Percentiles rank a stretch among this genome's conserved stretches.
Evolutionary conservation across 805 yeast genomes (phyloP).

Genomic region (Kregervanrija pseudodelftensis): DNA sequence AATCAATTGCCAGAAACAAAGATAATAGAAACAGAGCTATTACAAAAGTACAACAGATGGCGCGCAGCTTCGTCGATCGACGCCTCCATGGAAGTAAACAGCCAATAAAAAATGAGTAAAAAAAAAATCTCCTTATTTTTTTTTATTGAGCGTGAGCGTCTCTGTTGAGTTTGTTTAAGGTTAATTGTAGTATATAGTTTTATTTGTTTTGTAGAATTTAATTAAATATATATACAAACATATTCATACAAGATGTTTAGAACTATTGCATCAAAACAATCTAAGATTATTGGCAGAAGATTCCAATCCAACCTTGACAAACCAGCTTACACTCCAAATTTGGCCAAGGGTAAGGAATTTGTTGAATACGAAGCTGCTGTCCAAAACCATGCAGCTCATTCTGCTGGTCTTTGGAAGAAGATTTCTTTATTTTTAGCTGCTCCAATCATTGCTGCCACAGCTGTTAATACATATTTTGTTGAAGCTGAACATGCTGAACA

Average conservation of each 20-base stretch:
- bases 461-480: constrained; percentile 71
- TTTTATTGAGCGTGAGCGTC: too few relatives aligned
- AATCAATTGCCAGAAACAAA: constrained; percentile 61
- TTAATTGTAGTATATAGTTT: background rate
- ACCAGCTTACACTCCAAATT: constrained; percentile 46
- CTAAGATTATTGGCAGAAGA: constrained; percentile 26
- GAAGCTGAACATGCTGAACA: constrained; percentile 90
- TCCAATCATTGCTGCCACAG: constrained; percentile 73
- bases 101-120: constrained; percentile 4
- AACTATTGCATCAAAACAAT: constrained; percentile 30
- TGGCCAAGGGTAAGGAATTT: constrained; percentile 68
- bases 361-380: constrained; percentile 54
- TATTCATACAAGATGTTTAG: constrained; percentile 34
- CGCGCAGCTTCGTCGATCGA: background rate
- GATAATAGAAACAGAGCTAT: constrained; percentile 52
- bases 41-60: constrained; percentile 11
- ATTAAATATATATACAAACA: background rate
- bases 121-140: background rate
- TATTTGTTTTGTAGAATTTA: background rate
- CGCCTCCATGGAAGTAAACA: background rate
- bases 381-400: constrained; percentile 70
- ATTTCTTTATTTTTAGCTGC: constrained; percentile 72
- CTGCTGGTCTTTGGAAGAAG: constrained; percentile 80
- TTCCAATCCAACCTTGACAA: constrained; percentile 22
- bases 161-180: constrained; percentile 1